Base-by-base conservation (phyloP, 192 early-diverging fungal species). In the Jimgerdemannia flammicorona region DNA sequence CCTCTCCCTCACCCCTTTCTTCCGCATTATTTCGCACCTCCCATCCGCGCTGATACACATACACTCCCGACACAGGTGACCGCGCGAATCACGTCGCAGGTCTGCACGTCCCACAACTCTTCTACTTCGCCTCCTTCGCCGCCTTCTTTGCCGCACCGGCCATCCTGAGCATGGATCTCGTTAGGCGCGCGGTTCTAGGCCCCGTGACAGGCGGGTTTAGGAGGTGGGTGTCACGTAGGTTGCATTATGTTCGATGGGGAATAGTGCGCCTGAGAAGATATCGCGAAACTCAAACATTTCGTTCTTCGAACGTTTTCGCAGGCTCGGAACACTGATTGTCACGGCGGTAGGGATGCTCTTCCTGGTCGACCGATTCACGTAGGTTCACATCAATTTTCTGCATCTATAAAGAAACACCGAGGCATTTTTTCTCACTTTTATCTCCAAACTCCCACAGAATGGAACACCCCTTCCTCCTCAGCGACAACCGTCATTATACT, bases 401-500 rank as follows among this genome's bases (percentile, higher is more conserved):
- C 1, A 49, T n/a, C 29, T 20, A 43, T 14, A 4, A 0, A 4
- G 9, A 70, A 71, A 11, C 29, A 29, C 29, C 29, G 29, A 29
- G 29, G 29, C 29, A 66, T 59, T 59, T 59, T 59, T 59, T 59
- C 14, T 59, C 2, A 10, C 14, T 59, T 59, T 59, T 59, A 59
- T 10, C 49, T 59, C 49, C 4, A 9, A 3, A 3, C 14, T 19
- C 18, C 40, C 41, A 19, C 71, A 95, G 94, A 3, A 84, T 90
- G 73, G 96, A 95, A 78, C 97, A 99, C 76, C 95, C 95, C 65
- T 99, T 97, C 79, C 80, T 99, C 68, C 85, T 98, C 39, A 90
- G 92, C 76, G 97, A 99, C 78, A 99, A 99, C 79, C 88, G 97
- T 43, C 97, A 99, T 85, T 97, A 94, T 73, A 89, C 94, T 4